Base-by-base conservation (phyloP, 1,284 basidiomycete genomes). In the Moesziomyces globuligerus region DNA sequence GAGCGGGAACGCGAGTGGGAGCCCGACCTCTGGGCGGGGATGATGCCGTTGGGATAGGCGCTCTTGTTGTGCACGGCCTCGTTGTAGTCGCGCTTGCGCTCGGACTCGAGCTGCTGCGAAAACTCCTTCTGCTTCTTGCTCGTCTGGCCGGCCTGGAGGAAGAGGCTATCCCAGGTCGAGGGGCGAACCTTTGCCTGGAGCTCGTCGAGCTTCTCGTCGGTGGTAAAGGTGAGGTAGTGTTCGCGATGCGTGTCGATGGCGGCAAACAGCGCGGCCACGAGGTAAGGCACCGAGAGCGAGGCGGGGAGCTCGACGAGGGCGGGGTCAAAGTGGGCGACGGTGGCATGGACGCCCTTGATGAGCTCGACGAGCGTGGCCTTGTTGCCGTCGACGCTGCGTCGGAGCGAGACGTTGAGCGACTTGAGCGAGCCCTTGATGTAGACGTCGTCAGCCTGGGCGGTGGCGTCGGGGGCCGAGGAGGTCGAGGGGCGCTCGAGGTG, bases 191-290 rank as follows among this genome's bases (percentile, higher is more conserved):
- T 74, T 11, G 84, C 85, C 15, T 84, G 85, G 34, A 85, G 83
- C 39, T 85, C 83, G 80, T 87, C 89, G 62, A 92, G 83, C 81
- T 90, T 91, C 81, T 91, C 86, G 56, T 93, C 91, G 9, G 91
- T 89, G 3, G 88, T 86, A 62, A 86, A 84, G 29, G 91, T 86
- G n/a, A 83, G 48, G 39, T 60, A 57, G 53, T 65, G 61, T 26
- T 71, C 68, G n/a, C 61, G 59, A 40, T 71, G 68, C 39, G 50
- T 60, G 21, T 71, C 68, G 40, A 71, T 65, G 6, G 61, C 60
- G n/a, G 50, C 61, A 18, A 52, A 71, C 11, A 66, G 52, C 2
- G 57, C 32, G 20, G 68, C 68, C 3, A 71, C 67, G 1, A 64
- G 60, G 48, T 55, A 70, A 1, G 67, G 67, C 2, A 64, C 42